Conservation (phyloP, 352 stramenopile genomes). For the Phytophthora ohioensis region DNA sequence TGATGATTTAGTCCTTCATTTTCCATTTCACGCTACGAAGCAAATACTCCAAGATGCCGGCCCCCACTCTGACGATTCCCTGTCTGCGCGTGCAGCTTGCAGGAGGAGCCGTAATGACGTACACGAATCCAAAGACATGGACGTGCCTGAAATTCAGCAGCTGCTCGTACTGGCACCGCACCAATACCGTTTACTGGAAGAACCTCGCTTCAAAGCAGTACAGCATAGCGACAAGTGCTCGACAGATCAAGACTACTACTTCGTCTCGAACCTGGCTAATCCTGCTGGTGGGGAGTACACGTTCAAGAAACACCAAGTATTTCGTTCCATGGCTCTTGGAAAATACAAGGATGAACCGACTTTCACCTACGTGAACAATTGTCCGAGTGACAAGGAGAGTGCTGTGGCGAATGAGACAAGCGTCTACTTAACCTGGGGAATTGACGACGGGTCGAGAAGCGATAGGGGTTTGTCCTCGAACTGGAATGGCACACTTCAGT, state of each 20-base stretch:
- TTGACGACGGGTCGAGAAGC: neutral
- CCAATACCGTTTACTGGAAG: slow-evolving; percentile 5
- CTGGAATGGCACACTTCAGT: slow-evolving; percentile 7
- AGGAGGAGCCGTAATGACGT: neutral
- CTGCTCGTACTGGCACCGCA: slow-evolving; percentile 17
- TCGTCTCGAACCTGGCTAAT: slow-evolving; percentile 11
- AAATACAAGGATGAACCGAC: neutral
- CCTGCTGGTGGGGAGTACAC: neutral
- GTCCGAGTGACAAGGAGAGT: slow-evolving; percentile 5
- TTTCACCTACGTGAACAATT: slow-evolving; percentile 17
- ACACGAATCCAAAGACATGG: slow-evolving; percentile 10
- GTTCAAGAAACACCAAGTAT: slow-evolving; percentile 8
- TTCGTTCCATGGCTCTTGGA: slow-evolving; percentile 19
- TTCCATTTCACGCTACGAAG: neutral
- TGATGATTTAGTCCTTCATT: neutral
- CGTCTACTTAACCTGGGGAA: neutral
- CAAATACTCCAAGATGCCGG: neutral
- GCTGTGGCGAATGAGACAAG: neutral
- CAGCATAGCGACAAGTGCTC: slow-evolving; percentile 16
- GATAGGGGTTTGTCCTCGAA: slow-evolving; percentile 11
- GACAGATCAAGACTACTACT: neutral
- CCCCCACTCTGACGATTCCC: slow-evolving; percentile 1
- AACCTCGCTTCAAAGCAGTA: slow-evolving; percentile 13
- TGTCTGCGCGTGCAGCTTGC: slow-evolving; percentile 4
- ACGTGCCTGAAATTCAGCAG: slow-evolving; percentile 19